phyloP scores from a whole-genome alignment of 495 filamentous ascomycete genomes.

The Tuber aestivum region DNA sequence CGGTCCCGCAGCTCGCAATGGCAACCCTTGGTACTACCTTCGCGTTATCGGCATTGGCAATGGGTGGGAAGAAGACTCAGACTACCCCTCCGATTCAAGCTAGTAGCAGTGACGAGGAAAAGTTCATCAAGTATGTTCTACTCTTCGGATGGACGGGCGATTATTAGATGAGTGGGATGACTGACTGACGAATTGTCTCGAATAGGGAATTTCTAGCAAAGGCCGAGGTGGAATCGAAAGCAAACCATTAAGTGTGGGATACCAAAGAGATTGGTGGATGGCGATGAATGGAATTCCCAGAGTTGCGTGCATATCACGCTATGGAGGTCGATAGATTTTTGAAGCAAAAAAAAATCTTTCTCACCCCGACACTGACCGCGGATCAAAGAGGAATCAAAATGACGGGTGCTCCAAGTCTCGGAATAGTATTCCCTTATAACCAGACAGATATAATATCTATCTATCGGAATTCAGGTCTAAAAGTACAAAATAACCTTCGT shows the following conservation, averaged over 20 bases:
- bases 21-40: constrained; percentile 64
- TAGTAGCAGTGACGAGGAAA: constrained; percentile 83
- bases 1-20: constrained; percentile 70
- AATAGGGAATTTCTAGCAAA: constrained; percentile 72
- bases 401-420: not conserved
- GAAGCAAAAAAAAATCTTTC: not conserved
- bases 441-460: not conserved
- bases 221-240: constrained; percentile 63
- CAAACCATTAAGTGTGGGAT: constrained; percentile 53
- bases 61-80: constrained; percentile 61
- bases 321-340: not conserved
- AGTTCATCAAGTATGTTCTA: constrained; percentile 86
- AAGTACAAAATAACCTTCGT: not conserved
- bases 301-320: not conserved
- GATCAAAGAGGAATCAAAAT: not conserved
- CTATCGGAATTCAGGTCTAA: not conserved
- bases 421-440: not conserved
- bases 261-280: not conserved
- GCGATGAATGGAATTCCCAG: not conserved
- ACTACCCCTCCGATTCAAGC: constrained; percentile 79
- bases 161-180: not conserved
- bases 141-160: not conserved
- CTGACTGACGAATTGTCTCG: constrained; percentile 37
- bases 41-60: constrained; percentile 51
- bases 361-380: not conserved